phyloP scores from a whole-genome alignment of 1,284 basidiomycete species.

The Ganoderma leucocontextum region DNA sequence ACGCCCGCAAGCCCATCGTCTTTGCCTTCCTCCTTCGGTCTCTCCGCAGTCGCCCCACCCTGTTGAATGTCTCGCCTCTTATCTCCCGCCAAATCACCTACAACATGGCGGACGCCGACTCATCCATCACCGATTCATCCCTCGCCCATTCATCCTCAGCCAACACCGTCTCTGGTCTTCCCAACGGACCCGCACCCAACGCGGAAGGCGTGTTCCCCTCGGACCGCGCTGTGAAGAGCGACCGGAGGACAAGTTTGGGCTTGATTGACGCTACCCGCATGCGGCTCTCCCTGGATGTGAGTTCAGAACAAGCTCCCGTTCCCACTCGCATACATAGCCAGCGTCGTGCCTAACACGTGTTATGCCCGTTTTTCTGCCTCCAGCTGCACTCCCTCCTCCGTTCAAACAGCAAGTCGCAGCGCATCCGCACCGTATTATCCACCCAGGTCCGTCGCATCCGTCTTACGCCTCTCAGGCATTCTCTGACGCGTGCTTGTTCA shows the following conservation, averaged over 20 bases:
- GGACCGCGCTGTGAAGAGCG: conserved; percentile 31
- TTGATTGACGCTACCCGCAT: conserved; percentile 46
- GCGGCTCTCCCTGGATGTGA: conserved; percentile 44
- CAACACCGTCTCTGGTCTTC: conserved; percentile 29
- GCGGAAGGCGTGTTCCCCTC: conserved; percentile 31
- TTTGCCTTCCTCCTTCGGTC: conserved; percentile 28
- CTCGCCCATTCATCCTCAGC: conserved; percentile 39
- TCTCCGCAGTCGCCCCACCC: conserved; percentile 18
- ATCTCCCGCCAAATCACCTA: conserved; percentile 23
- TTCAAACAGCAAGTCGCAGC: conserved; percentile 40
- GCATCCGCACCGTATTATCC: conserved; percentile 32
- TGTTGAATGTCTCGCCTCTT: conserved; percentile 34
- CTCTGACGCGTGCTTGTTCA: conserved; percentile 28
- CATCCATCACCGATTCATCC: conserved; percentile 37
- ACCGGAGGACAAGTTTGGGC: conserved; percentile 40
- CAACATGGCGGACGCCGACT: conserved; percentile 35
- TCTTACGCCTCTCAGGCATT: conserved; percentile 12
- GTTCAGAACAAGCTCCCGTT: conserved; percentile 35
- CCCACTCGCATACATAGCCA: conserved; percentile 36
- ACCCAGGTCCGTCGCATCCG: conserved; percentile 35
- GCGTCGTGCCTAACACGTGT: conserved; percentile 50
- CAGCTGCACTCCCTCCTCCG: conserved; percentile 45
- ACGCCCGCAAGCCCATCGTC: conserved; percentile 18
- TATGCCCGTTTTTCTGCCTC: conserved; percentile 37
- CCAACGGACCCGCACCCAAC: conserved; percentile 36